Evolutionary conservation across 176 grass and related monocot species (phyloP).

Genomic region (Coix lacrymajobi): DNA sequence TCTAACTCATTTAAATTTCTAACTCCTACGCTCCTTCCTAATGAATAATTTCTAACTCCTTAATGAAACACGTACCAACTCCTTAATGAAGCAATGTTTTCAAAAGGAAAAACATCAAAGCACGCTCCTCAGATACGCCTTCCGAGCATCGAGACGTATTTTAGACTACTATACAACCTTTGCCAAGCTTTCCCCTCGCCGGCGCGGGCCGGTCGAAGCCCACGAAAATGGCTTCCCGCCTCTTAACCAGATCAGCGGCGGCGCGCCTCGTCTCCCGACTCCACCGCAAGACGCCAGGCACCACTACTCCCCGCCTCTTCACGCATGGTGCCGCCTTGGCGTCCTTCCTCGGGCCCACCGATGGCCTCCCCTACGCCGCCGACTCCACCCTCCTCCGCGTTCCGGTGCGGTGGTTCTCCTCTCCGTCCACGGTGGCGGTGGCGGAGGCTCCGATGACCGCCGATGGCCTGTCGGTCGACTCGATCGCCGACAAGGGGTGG

Average conservation of each 20-base stretch:
- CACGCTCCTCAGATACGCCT: background rate
- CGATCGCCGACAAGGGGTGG: constrained; percentile 66
- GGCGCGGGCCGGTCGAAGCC: background rate
- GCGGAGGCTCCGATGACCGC: constrained; percentile 48
- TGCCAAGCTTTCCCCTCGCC: background rate
- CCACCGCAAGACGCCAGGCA: constrained; percentile 1
- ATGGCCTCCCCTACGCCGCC: background rate
- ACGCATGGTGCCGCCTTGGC: too few species aligned
- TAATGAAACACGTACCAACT: too few species aligned
- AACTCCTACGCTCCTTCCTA: too few species aligned
- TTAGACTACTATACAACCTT: rapidly evolving
- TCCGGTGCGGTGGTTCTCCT: constrained; percentile 45
- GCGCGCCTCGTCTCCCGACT: constrained; percentile 30
- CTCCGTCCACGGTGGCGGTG: constrained; percentile 21
- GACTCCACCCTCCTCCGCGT: background rate
- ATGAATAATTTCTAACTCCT: too few species aligned
- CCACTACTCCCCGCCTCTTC: background rate
- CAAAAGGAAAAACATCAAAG: too few species aligned
- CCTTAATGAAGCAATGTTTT: too few species aligned
- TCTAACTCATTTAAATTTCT: too few species aligned
- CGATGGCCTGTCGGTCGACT: constrained; percentile 72
- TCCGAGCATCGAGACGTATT: background rate
- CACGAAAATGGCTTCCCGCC: constrained; percentile 39
- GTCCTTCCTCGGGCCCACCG: too few species aligned
- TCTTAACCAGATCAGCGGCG: constrained; percentile 31